Evolutionary conservation across 345 rosid species (phyloP).

Genomic region (Boechera retrofracta): DNA sequence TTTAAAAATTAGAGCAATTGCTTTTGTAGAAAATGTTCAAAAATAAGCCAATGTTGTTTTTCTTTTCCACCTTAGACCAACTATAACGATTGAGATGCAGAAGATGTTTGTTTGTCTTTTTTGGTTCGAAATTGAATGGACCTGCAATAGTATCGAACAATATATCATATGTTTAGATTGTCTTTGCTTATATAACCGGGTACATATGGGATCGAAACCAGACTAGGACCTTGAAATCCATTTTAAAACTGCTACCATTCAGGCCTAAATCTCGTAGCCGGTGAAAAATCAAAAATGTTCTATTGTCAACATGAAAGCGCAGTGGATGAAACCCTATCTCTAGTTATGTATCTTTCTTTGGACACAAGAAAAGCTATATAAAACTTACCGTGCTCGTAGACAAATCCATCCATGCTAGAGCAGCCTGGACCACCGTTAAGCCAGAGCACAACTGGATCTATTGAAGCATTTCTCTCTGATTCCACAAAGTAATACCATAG

Average conservation of each 20-base stretch:
- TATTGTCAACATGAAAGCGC: not conserved
- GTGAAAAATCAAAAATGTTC: not conserved
- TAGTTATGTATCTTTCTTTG: not conserved
- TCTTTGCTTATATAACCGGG: not conserved
- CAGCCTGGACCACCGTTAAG: conserved; percentile 98
- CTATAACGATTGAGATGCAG: conserved; percentile 78
- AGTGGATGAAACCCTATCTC: not conserved
- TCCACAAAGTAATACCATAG: conserved; percentile 81
- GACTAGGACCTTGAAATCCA: no score
- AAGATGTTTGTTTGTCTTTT: conserved; percentile 47
- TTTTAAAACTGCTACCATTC: not conserved
- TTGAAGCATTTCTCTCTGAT: conserved; percentile 71
- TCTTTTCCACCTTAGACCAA: conserved; percentile 85
- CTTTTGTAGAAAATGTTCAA: not conserved
- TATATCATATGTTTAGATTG: not conserved
- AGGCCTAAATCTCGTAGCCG: no score
- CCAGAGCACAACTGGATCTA: conserved; percentile 90
- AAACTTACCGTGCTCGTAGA: conserved; percentile 78
- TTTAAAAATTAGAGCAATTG: not conserved
- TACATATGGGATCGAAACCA: not conserved
- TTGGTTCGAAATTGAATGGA: conserved; percentile 77
- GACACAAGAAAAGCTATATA: not conserved
- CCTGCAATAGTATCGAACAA: conserved; percentile 52
- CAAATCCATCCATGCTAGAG: conserved; percentile 93
- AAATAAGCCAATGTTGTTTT: not conserved